Evolutionary conservation across 2,329 filamentous ascomycete genomes (phyloP), one percentile per base, ranked within the genome.

Genomic region (Pezizomycotina sp.): DNA sequence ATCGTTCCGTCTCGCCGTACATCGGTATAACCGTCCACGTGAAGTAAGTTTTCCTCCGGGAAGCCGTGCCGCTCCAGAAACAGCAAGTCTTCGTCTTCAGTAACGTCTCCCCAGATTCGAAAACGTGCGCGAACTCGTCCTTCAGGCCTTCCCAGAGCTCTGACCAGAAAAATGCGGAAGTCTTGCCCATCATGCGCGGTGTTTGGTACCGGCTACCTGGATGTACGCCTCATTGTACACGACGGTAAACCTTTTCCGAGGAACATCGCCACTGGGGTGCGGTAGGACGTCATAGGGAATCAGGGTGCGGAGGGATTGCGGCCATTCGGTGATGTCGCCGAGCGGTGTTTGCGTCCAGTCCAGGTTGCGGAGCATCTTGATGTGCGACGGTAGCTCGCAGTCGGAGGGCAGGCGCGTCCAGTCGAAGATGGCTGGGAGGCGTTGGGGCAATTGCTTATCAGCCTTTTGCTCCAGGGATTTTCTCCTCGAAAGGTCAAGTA

Each of bases 201-300:
- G 81, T 48, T 84, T 84, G 48, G 76, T 64, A 3, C 79, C 79
- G 2, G 77, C 77, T 23, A 86, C 59, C 6, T 71, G 58, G 24
- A 77, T 66, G 50, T 78, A 78, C 1, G 74, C 71, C 52, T 79
- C 74, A 48, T 80, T 80, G 55, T 80, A 80, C 22, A 80, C 74
- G 6, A 69, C 66, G 12, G 74, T 68, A 24, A 70, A 61, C 8
- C 83, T 72, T 2, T 65, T 62, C 0, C 79, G 79, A 79, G 80
- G 86, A 54, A 84, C 86, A 64, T 83, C 71, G 5, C 76, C 74
- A 4, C 74, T 71, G 1, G 77, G 75, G 51, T 82, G 72, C 7
- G 77, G 77, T 77, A 89, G 83, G 48, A 91, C 71, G 27, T 86
- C 58, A 42, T 42, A 24, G 54, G 84, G 86, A 31, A 77, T 75